Base-by-base conservation (phyloP, 2,329 filamentous ascomycete species). In the Exophiala aquamarina region DNA sequence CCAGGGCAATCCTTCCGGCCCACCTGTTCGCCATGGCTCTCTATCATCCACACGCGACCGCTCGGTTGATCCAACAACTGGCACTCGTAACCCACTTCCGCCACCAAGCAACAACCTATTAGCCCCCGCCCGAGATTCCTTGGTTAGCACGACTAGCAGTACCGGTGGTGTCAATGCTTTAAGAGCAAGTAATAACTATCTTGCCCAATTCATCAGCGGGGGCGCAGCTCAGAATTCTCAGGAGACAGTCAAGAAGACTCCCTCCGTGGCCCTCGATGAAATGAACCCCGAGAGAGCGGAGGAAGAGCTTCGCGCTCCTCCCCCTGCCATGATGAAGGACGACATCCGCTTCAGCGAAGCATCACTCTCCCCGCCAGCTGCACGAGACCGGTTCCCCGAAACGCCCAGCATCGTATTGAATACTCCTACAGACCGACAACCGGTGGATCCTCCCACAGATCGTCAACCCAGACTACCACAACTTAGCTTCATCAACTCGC, bases 1-100 rank as follows among this genome's bases (percentile, higher is more conserved):
- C 11, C 75, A 79, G 57, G 66, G 72, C 19, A 82, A 82, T 73
- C 80, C 80, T 8, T 72, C 77, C 3, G 66, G 70, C 36, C 74
- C 76, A n/a, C 66, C 69, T n/a, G 26, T 42, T 11, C 62, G 64
- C 44, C 64, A 64, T 51, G 66, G 68, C 40, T 66, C 36, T 15
- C 17, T 38, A 21, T 17, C 33, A 14, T 33, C 37, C 20, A 31
- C 38, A 20, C 41, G 34, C 13, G 45, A 32, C 39, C 39, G 21
- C 15, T 32, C 49, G n/a, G 26, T 39, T 28, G 42, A 47, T n/a
- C 21, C 41, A 11, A 10, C 38, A 7, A 19, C 23, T 23, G 26
- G 18, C 26, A n/a, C 14, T 14, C 34, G n/a, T 32, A 46, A 17
- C n/a, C 34, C 44, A 21, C 8, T 33, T 7, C 31, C 31, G 5